Evolutionary conservation across 139 green algal species (phyloP).

Genomic region (Desmodesmus armatus): DNA sequence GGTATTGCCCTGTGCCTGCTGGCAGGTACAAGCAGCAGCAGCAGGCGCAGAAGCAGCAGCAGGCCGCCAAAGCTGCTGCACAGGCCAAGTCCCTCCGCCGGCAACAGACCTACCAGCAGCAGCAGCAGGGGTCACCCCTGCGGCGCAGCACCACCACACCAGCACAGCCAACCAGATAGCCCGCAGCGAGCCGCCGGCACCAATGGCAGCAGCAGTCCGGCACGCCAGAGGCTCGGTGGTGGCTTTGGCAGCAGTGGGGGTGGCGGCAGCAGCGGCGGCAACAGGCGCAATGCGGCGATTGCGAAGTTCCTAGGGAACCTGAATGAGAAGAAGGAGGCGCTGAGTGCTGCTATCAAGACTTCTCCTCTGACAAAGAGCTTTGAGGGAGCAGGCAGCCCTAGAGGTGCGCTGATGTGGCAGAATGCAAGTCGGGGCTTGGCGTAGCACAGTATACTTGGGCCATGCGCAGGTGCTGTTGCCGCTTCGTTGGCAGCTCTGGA

Average conservation of each 20-base stretch:
- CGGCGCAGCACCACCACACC: neutral
- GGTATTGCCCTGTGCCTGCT: neutral
- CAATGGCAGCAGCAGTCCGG: neutral
- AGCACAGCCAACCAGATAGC: neutral
- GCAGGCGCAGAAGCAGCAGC: neutral
- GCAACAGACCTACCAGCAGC: slow-evolving; percentile 3
- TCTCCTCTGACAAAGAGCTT: neutral
- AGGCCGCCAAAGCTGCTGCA: neutral
- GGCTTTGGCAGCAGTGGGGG: slow-evolving; percentile 1
- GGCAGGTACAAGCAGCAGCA: slow-evolving; percentile 33
- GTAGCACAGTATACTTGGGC: neutral
- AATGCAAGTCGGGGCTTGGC: too few species aligned
- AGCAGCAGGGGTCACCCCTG: neutral
- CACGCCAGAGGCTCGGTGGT: neutral
- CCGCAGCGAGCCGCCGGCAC: neutral
- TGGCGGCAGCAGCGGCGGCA: slow-evolving; percentile 7
- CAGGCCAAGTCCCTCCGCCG: neutral
- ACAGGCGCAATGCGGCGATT: neutral
- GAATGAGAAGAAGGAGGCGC: slow-evolving; percentile 5
- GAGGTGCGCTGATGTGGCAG: too few species aligned
- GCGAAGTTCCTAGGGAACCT: neutral
- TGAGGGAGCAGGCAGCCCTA: neutral
- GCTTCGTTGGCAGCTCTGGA: too few species aligned
- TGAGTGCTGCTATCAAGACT: neutral
- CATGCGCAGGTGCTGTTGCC: neutral